Base-by-base conservation (phyloP, 2,329 filamentous ascomycete genomes). In the Fusarium sp. region DNA sequence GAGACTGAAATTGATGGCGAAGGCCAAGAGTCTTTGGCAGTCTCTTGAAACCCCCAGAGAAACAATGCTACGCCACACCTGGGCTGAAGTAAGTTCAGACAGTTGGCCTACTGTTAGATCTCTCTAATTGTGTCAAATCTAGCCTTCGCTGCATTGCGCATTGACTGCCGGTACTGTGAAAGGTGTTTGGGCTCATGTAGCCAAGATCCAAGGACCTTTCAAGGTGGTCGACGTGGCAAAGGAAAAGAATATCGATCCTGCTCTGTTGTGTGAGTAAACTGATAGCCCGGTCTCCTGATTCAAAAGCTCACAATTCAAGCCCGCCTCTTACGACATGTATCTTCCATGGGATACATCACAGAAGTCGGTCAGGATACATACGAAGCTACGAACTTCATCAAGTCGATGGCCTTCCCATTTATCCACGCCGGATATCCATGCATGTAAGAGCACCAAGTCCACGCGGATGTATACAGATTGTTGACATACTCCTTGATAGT, bases 11-110 rank as follows among this genome's bases (percentile, higher is more conserved):
- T 70, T 82, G 4, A 66, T 78, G 15, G 63, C 73, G 2, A 75
- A 78, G 56, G 79, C 80, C 2, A 75, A 78, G n/a, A 62, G 69
- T 1, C 56, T 75, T 2, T 68, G 77, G 32, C 73, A 75, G 27
- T 76, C 80, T 0, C 73, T 82, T 0, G 82, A 85, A 66, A 83
- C 81, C 0, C 83, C 83, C 0, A 76, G 82, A 8, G 83, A 85
- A 72, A 81, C 82, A 0, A 83, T 84, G 76, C 77, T 84, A 53
- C 76, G 80, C 55, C 81, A 84, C 44, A 76, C 72, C 62, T 84
- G 82, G 81, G 81, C 80, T 0, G 77, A 84, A 76, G 78, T 77
- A 67, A 57, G 70, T 41, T 7, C 10, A 22, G 8, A 6, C 4
- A 40, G 5, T 11, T 30, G 27, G 27, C 23, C 8, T 9, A 8